Evolutionary conservation across 345 rosid genomes (phyloP).

Genomic region (Carallia brachiata): DNA sequence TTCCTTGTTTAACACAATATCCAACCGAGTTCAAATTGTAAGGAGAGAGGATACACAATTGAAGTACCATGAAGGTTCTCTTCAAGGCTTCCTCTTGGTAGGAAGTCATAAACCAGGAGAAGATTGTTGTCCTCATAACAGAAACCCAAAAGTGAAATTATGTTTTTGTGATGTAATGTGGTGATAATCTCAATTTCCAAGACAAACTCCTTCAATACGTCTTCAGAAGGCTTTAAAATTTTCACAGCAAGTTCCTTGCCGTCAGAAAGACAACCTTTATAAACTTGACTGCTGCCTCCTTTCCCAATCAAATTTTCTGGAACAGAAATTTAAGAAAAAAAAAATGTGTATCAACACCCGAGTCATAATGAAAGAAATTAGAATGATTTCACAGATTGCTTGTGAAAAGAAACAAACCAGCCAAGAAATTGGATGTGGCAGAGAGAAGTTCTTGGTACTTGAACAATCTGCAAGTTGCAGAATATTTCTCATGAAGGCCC

Average conservation of each 20-base stretch:
- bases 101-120: constrained; percentile 74
- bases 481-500: constrained; percentile 30
- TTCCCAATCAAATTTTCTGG: constrained; percentile 83
- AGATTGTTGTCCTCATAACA: constrained; percentile 71
- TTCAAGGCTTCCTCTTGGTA: constrained; percentile 91
- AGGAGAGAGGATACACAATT: neutral
- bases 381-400: neutral
- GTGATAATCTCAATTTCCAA: constrained; percentile 83
- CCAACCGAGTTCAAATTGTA: constrained; percentile 1
- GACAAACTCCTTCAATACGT: constrained; percentile 69
- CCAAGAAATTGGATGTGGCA: constrained; percentile 63
- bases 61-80: constrained; percentile 83
- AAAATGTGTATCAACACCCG: neutral
- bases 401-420: constrained; percentile 44
- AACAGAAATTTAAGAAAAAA: constrained; percentile 7
- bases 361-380: neutral
- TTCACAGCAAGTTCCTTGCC: constrained; percentile 92
- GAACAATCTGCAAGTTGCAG: constrained; percentile 34
- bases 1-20: neutral
- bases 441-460: constrained; percentile 48
- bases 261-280: constrained; percentile 74
- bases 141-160: constrained; percentile 82
- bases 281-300: constrained; percentile 94
- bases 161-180: constrained; percentile 70
- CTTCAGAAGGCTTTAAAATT: constrained; percentile 66